Conservation (phyloP, 1,139 yeast species). For the Debaryomycetaceae sp. region DNA sequence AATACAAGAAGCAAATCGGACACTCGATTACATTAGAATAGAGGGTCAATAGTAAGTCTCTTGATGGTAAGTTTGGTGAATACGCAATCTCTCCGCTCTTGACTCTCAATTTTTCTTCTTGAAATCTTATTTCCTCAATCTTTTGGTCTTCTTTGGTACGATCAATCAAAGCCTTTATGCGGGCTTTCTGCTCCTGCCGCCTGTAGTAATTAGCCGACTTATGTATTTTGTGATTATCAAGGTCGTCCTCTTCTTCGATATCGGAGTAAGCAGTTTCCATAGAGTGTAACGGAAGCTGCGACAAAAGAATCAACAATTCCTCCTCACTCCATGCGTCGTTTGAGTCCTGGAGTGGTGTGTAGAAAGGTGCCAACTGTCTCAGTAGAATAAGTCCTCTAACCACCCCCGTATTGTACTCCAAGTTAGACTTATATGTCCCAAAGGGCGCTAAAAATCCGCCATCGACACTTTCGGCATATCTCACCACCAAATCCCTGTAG, state of each 20-base stretch:
- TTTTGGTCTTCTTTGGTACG: slow-evolving; percentile 51
- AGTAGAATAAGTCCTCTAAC: slow-evolving; percentile 60
- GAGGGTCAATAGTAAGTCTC: slow-evolving; percentile 35
- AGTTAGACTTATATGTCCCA: slow-evolving; percentile 74
- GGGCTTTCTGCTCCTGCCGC: slow-evolving; percentile 52
- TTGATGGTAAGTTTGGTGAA: slow-evolving; percentile 23
- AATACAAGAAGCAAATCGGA: slow-evolving; percentile 89
- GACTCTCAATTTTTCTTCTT: slow-evolving; percentile 33
- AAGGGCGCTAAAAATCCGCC: slow-evolving; percentile 84
- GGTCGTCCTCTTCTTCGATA: slow-evolving; percentile 55
- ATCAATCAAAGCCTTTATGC: slow-evolving; percentile 47
- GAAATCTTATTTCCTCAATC: slow-evolving; percentile 47
- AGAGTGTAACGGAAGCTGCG: slow-evolving; percentile 56
- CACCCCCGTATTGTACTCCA: slow-evolving; percentile 69
- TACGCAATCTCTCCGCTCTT: slow-evolving; percentile 11
- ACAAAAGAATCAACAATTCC: slow-evolving; percentile 58
- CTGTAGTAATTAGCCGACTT: slow-evolving; percentile 46
- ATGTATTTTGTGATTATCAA: slow-evolving; percentile 56
- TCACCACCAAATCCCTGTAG: slow-evolving; percentile 54
- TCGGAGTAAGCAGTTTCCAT: slow-evolving; percentile 53
- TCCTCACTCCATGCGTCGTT: slow-evolving; percentile 72
- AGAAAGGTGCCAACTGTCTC: slow-evolving; percentile 83
- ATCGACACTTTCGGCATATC: slow-evolving; percentile 60
- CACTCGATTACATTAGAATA: slow-evolving; percentile 76
- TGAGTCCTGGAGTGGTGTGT: slow-evolving; percentile 81